phyloP scores from a whole-genome alignment of 2,329 filamentous ascomycete species.

The Ophiostoma himal-ulmi region DNA sequence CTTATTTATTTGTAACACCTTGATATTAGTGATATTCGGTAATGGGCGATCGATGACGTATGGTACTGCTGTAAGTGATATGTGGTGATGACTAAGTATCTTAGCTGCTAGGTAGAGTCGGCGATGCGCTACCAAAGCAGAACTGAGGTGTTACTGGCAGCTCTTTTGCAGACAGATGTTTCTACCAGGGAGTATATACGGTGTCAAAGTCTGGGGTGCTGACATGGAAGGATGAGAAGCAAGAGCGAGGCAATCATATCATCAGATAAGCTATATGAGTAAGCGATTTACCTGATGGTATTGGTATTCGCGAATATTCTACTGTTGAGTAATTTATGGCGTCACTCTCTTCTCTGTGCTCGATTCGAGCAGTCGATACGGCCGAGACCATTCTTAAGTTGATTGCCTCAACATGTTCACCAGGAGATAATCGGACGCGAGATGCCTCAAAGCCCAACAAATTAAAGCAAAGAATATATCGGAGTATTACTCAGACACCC shows the following conservation, averaged over 20 bases:
- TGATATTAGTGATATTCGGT: neutral
- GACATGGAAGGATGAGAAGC: too few species aligned
- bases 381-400: neutral
- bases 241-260: neutral
- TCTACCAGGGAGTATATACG: too few species aligned
- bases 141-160: too few species aligned
- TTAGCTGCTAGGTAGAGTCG: neutral
- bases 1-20: neutral
- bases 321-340: neutral
- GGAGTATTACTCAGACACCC: neutral
- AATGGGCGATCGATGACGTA: neutral
- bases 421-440: neutral
- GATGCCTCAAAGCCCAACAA: neutral
- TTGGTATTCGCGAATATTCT: neutral
- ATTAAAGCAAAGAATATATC: neutral
- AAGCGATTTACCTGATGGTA: neutral
- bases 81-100: neutral
- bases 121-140: too few species aligned
- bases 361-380: neutral
- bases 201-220: too few species aligned
- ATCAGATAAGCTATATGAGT: neutral
- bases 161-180: too few species aligned
- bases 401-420: neutral
- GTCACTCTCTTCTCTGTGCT: neutral
- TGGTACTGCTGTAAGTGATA: neutral